A percentile compares a stretch with the other conserved stretches of the same genome.
phyloP scores from a whole-genome alignment of 169 alveolate species.

The Plasmodium malariae region DNA sequence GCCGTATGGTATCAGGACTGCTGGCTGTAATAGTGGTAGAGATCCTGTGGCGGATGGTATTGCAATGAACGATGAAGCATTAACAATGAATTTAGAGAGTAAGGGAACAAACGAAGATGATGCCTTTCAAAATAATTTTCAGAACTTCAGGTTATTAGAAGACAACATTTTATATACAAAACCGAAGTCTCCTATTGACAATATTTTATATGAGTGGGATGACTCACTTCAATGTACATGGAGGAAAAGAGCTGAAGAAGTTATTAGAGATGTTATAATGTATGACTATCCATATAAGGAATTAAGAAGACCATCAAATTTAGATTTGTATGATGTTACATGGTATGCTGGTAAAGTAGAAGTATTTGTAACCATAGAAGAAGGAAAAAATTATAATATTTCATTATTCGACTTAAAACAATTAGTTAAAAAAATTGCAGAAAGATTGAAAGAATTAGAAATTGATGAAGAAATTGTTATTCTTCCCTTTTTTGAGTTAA shows the following conservation, averaged over 20 bases:
- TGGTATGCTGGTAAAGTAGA: conserved; percentile 86
- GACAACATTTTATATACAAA: conserved; percentile 81
- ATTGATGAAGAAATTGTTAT: conserved; percentile 66
- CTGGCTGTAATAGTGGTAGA: not conserved
- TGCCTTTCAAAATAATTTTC: conserved; percentile 24
- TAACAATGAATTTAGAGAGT: conserved; percentile 4
- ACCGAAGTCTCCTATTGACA: conserved; percentile 79
- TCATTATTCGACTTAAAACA: conserved; percentile 48
- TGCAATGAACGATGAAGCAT: not conserved
- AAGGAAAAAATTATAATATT: conserved; percentile 62
- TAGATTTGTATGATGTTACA: conserved; percentile 84
- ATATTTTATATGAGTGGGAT: conserved; percentile 84
- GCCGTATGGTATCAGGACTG: not conserved
- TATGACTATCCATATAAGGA: conserved; percentile 84
- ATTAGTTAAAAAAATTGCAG: conserved; percentile 57
- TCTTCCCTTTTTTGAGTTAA: conserved; percentile 66
- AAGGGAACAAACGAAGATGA: not conserved
- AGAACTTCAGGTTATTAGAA: conserved; percentile 79
- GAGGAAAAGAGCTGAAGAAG: conserved; percentile 84
- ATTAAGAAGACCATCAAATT: conserved; percentile 81
- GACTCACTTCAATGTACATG: conserved; percentile 83
- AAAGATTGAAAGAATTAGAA: conserved; percentile 69
- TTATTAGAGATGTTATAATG: conserved; percentile 83
- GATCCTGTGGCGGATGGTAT: not conserved
- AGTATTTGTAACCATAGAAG: conserved; percentile 77